Conservation (phyloP, 257 asterid species). For the Parsonsia alboflavescens region DNA sequence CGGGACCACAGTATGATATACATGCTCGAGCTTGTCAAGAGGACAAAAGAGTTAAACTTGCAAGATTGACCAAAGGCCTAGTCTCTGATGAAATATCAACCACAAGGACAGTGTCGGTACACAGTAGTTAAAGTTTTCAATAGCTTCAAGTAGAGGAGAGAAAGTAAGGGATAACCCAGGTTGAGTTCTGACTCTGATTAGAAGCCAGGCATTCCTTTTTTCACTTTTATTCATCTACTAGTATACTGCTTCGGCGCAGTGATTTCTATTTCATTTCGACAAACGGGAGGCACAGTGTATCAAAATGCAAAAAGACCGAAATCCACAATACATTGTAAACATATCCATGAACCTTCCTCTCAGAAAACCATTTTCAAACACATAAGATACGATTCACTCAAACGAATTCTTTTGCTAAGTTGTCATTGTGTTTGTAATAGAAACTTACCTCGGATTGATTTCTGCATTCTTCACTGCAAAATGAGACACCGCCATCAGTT, state of each 20-base stretch:
- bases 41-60: neutral
- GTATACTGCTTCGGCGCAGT: neutral
- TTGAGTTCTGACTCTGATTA: neutral
- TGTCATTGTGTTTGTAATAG: neutral
- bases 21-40: neutral
- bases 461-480: conserved; percentile 58
- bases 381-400: conserved; percentile 1
- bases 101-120: neutral
- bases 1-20: neutral
- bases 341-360: neutral
- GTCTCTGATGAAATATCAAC: neutral
- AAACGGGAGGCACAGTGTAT: neutral
- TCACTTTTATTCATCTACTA: neutral
- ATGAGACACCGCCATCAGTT: conserved; percentile 20
- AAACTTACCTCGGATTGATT: conserved; percentile 38
- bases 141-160: neutral
- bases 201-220: neutral
- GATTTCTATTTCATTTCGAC: neutral
- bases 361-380: conserved; percentile 25
- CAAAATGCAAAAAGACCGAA: neutral
- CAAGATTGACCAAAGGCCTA: neutral
- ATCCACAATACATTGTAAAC: neutral
- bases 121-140: neutral
- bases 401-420: neutral
- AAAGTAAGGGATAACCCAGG: neutral